A percentile compares a stretch with the other conserved stretches of the same genome.
phyloP scores from a whole-genome alignment of 1,284 basidiomycete genomes.

The Polyporus tsugae region DNA sequence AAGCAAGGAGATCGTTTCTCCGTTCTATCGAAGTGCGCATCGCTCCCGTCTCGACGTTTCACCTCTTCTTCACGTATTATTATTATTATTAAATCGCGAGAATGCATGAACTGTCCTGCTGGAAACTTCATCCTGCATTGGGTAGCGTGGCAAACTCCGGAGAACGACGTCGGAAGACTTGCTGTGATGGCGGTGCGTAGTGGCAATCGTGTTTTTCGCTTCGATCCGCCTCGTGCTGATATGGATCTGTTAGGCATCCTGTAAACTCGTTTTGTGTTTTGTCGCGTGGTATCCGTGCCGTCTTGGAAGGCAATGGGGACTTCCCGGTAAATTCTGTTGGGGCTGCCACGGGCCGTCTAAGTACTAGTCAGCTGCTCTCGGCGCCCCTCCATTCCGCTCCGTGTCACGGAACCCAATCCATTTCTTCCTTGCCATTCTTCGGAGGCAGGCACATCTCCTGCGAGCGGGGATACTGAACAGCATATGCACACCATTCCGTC shows the following conservation, averaged over 20 bases:
- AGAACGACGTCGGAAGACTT: neutral
- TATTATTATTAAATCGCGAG: neutral
- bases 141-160: neutral
- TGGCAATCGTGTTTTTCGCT: neutral
- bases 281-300: slow-evolving; percentile 10
- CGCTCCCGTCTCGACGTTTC: neutral
- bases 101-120: neutral
- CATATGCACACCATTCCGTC: slow-evolving; percentile 15
- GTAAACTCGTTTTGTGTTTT: neutral
- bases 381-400: slow-evolving; percentile 13
- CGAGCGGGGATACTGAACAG: slow-evolving; percentile 10
- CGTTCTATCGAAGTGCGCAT: neutral
- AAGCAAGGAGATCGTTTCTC: neutral
- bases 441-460: slow-evolving; percentile 22
- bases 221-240: neutral
- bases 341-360: neutral
- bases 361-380: neutral
- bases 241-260: neutral
- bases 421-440: slow-evolving; percentile 8
- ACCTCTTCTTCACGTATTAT: neutral
- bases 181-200: neutral
- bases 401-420: slow-evolving; percentile 13
- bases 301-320: neutral
- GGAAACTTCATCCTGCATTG: slow-evolving; percentile 9
- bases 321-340: neutral